These are phyloP conservation scores for Chytriomyces hyalinus DNA, from an alignment of 192 early-diverging fungal genomes.

Conservation along the genomic window DNA sequence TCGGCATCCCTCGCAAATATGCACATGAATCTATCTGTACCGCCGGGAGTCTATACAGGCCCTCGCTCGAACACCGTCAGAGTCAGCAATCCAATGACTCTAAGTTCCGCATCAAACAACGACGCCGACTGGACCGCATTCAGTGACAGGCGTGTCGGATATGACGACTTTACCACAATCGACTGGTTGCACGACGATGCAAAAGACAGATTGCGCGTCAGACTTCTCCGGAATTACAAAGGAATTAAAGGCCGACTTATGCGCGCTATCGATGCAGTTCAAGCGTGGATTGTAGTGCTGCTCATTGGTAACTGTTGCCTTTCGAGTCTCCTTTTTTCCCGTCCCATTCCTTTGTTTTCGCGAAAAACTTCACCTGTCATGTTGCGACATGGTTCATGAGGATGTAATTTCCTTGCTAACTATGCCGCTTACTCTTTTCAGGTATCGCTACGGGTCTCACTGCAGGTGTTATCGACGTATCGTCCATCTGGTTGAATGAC, in stretches of 20 bases:
- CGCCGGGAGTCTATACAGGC: not conserved
- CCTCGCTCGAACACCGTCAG: not conserved
- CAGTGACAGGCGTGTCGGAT: constrained; percentile 41
- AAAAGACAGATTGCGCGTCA: constrained; percentile 70
- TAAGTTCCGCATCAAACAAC: not conserved
- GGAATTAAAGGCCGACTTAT: not conserved
- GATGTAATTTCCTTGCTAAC: not conserved
- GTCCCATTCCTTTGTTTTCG: not conserved
- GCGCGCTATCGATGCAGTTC: constrained; percentile 32
- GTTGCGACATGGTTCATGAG: not conserved
- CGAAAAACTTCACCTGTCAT: not conserved
- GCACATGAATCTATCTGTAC: not conserved
- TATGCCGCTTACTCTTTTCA: not conserved
- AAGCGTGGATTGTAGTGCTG: constrained; percentile 56
- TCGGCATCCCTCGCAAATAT: not conserved
- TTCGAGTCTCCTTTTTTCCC: not conserved
- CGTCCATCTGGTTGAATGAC: constrained; percentile 53
- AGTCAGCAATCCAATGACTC: not conserved
- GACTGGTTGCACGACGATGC: constrained; percentile 91
- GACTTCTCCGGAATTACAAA: not conserved
- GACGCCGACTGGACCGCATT: constrained; percentile 16
- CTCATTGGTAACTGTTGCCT: constrained; percentile 35
- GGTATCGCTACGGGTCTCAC: constrained; percentile 48
- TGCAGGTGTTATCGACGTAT: constrained; percentile 57
- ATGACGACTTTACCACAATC: constrained; percentile 67